Percentiles rank a stretch among this genome's conserved stretches.
These are phyloP conservation scores for Geosiphon pyriformis DNA, from an alignment of 192 early-diverging fungal species.

Conservation along the genomic window DNA sequence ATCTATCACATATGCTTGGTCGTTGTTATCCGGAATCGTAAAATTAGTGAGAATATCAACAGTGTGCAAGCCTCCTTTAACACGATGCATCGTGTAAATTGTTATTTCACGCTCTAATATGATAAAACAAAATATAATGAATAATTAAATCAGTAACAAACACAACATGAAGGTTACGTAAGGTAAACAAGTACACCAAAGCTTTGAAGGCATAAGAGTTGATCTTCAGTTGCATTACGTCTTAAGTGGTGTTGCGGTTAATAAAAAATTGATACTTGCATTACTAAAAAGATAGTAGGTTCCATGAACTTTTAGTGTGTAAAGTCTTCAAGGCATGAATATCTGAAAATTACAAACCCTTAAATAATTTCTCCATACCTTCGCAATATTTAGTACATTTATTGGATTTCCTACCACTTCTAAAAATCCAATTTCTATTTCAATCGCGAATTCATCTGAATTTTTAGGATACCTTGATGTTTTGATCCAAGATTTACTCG, in stretches of 20 bases:
- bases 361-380: conserved; percentile 16
- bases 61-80: conserved; percentile 19
- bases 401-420: conserved; percentile 11
- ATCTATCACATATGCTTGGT: conserved; percentile 11
- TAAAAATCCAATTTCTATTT: conserved; percentile 20
- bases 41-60: conserved; percentile 18
- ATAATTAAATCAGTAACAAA: conserved; percentile 19
- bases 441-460: conserved; percentile 18
- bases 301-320: conserved; percentile 7
- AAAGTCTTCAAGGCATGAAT: conserved; percentile 11
- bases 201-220: conserved; percentile 16
- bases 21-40: conserved; percentile 1
- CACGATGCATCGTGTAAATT: conserved; percentile 16
- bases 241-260: conserved; percentile 15
- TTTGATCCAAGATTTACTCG: conserved; percentile 11
- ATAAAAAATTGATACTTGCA: conserved; percentile 23
- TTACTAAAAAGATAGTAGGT: conserved; percentile 14
- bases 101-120: conserved; percentile 5
- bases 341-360: conserved; percentile 17
- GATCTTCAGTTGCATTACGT: conserved; percentile 14
- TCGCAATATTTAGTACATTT: background rate
- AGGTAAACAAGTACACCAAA: conserved; percentile 20
- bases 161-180: conserved; percentile 6
- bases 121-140: conserved; percentile 12
- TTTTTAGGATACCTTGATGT: conserved; percentile 16